phyloP scores from a whole-genome alignment of 169 alveolate species.

The Babesia divergens region DNA sequence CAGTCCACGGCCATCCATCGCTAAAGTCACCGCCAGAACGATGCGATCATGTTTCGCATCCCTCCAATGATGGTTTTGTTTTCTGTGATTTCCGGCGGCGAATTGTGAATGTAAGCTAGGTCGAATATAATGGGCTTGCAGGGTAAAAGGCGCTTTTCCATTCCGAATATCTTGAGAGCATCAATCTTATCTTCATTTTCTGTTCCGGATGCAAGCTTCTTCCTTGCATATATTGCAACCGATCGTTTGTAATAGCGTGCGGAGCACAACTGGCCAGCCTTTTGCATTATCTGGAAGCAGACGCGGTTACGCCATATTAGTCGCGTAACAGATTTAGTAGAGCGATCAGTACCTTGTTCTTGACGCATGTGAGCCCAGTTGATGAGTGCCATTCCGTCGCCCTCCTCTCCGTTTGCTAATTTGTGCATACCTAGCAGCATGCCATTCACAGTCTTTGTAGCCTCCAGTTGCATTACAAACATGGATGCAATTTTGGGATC shows the following conservation, averaged over 20 bases:
- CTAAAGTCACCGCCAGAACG: conserved; percentile 50
- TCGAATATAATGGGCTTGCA: conserved; percentile 59
- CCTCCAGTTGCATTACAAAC: conserved; percentile 70
- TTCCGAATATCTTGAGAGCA: conserved; percentile 1
- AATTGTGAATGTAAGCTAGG: conserved; percentile 59
- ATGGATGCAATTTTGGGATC: conserved; percentile 50
- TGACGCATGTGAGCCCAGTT: conserved; percentile 70
- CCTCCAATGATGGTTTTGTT: conserved; percentile 32
- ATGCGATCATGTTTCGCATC: conserved; percentile 44
- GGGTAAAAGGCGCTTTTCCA: conserved; percentile 39
- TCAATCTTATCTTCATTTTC: background rate
- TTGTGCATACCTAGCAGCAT: conserved; percentile 65
- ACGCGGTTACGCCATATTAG: conserved; percentile 58
- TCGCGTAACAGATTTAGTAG: conserved; percentile 33
- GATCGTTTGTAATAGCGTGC: conserved; percentile 35
- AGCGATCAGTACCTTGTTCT: conserved; percentile 27
- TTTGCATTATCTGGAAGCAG: conserved; percentile 62
- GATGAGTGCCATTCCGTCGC: conserved; percentile 71
- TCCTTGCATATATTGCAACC: conserved; percentile 50
- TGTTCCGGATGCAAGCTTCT: background rate
- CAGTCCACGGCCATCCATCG: too few species aligned
- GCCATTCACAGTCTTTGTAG: conserved; percentile 65
- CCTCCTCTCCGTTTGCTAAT: conserved; percentile 46
- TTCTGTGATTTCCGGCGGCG: conserved; percentile 44
- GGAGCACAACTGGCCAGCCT: conserved; percentile 3